Evolutionary conservation across 2,329 filamentous ascomycete genomes (phyloP).

Genomic region (Fusarium mexicanum): DNA sequence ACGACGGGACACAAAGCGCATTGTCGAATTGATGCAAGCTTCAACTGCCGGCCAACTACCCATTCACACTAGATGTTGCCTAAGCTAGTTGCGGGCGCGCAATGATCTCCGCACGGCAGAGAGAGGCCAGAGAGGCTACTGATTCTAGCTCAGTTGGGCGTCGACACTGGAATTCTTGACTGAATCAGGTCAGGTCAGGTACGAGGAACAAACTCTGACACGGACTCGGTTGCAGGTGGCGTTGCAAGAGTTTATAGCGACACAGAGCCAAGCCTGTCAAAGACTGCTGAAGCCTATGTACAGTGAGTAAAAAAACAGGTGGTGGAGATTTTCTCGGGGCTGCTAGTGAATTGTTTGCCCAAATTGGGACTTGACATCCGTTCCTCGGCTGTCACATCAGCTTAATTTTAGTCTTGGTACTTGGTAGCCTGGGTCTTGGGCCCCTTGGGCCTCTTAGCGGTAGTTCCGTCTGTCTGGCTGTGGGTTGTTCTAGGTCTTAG

Average conservation of each 20-base stretch:
- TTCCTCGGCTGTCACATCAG: slow-evolving; percentile 4
- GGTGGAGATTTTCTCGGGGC: slow-evolving; percentile 12
- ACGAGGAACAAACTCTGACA: not conserved
- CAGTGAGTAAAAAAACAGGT: not conserved
- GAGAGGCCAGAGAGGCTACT: not conserved
- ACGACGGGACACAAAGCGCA: no score
- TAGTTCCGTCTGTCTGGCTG: not conserved
- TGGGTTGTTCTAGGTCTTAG: not conserved
- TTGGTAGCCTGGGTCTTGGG: not conserved
- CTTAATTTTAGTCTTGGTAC: not conserved
- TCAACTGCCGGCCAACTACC: not conserved
- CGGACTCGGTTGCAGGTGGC: not conserved
- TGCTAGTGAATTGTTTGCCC: slow-evolving; percentile 1
- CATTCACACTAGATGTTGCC: not conserved
- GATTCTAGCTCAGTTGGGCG: not conserved
- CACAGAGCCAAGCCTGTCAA: not conserved
- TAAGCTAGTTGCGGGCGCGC: not conserved
- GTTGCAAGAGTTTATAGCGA: not conserved
- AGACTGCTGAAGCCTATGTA: not conserved
- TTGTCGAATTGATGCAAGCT: not conserved
- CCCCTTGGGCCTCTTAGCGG: not conserved
- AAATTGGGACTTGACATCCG: slow-evolving; percentile 10
- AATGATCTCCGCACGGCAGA: not conserved
- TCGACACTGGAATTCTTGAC: not conserved
- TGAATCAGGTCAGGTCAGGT: not conserved